Evolutionary conservation across 192 early-diverging fungal species (phyloP), one percentile per base, ranked within the genome.

Genomic region (Backusella tarrabulga): DNA sequence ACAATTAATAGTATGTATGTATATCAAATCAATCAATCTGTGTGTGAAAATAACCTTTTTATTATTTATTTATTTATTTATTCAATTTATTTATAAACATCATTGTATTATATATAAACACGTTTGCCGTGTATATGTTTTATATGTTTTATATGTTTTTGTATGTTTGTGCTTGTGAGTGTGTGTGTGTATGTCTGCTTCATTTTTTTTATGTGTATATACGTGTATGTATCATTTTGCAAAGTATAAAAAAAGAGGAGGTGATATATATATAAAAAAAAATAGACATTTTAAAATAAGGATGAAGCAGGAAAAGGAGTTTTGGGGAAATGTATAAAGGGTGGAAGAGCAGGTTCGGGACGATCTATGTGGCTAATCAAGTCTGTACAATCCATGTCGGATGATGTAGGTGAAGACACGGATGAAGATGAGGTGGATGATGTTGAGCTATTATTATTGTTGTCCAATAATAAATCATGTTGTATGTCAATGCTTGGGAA

Each of bases 261-360:
- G 4, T 46, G 41, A 46, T 46, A 42, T 42, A 52, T n/a, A 52
- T 4, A 54, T 6, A 50, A 54, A 54, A 54, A 54, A 54, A 54
- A 60, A 60, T 23, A 26, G 23, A 60, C 54, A 63, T 63, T 63
- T 63, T 63, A 63, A 63, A 63, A 63, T 15, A 63, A 63, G 11
- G 56, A 63, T 29, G 56, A 60, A 29, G 56, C 56, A 63, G 56
- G 56, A 63, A 63, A 63, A 26, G 23, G 56, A 29, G 56, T 63
- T 63, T 63, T 63, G 26, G 56, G 56, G 12, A 63, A 63, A 0
- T 63, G 56, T 63, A 32, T 63, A 63, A 63, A 63, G 26, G 56
- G 56, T 4, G 56, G 56, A 63, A 63, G 56, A 63, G 56, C 26
- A 63, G 56, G 56, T 63, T 63, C 56, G 56, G 56, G 56, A 29